Percentiles rank a stretch among this genome's conserved stretches.
Evolutionary conservation across 805 yeast species (phyloP).

Genomic region (Torulaspora quercuum): DNA sequence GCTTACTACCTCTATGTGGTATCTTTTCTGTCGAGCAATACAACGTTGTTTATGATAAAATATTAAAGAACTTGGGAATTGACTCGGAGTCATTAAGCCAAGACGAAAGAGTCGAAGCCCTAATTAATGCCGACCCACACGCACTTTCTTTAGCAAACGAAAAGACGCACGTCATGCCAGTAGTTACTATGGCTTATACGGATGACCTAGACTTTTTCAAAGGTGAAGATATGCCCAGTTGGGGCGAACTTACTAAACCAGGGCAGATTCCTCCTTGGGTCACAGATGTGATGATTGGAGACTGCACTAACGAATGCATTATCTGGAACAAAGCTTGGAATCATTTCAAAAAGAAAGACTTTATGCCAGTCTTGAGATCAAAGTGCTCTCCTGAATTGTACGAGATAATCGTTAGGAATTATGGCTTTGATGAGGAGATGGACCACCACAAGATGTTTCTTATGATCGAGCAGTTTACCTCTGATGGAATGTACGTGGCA

Average conservation of each 20-base stretch:
- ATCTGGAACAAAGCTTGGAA: conserved; percentile 1
- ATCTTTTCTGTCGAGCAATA: not conserved
- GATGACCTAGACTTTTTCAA: not conserved
- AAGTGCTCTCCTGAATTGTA: not conserved
- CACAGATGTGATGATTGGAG: conserved; percentile 1
- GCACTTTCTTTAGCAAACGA: not conserved
- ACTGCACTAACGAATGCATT: not conserved
- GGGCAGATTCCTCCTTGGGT: not conserved
- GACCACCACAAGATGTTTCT: not conserved
- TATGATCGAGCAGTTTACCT: not conserved
- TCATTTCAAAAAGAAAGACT: not conserved
- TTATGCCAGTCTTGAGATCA: not conserved
- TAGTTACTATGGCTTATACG: not conserved
- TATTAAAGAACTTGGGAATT: not conserved
- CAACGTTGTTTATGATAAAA: not conserved
- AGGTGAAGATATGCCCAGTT: not conserved
- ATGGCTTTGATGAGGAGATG: not conserved
- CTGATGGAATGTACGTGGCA: not conserved
- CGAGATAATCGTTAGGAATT: not conserved
- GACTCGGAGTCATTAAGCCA: not conserved
- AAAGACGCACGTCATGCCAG: not conserved
- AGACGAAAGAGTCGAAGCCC: not conserved
- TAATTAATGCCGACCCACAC: not conserved
- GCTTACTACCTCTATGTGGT: not conserved
- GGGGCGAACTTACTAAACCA: not conserved